These are phyloP conservation scores for Cryptococcus sp. DNA, from an alignment of 1,284 basidiomycete species.

Conservation along the genomic window DNA sequence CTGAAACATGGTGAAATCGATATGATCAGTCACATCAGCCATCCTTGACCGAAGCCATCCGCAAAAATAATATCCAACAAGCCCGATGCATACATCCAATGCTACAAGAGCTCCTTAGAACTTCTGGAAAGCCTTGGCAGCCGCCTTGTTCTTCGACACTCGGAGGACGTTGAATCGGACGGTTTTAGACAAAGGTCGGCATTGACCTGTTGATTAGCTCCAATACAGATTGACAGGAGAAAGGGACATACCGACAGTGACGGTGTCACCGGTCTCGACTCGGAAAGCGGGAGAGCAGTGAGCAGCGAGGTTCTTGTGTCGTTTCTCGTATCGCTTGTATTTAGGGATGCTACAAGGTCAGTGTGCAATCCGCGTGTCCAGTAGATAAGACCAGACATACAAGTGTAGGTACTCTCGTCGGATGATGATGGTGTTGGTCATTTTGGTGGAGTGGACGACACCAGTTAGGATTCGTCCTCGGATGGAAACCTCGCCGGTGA, in stretches of 20 bases:
- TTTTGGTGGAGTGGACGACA: constrained; percentile 93
- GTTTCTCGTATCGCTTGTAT: constrained; percentile 97
- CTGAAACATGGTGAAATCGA: too few relatives aligned
- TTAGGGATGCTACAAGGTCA: constrained; percentile 66
- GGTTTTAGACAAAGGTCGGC: constrained; percentile 98
- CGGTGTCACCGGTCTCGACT: constrained; percentile 83
- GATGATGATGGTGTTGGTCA: constrained; percentile 98
- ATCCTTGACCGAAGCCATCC: too few relatives aligned
- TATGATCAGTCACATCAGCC: too few relatives aligned
- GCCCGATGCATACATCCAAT: not conserved
- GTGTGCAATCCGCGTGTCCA: not conserved
- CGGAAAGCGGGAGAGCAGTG: constrained; percentile 99
- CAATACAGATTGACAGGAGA: not conserved
- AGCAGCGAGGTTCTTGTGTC: constrained; percentile 97
- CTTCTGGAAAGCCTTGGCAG: constrained; percentile 86
- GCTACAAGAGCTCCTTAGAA: constrained; percentile 57
- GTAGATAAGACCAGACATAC: constrained; percentile 15
- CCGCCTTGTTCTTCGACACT: constrained; percentile 80
- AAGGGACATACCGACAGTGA: constrained; percentile 68
- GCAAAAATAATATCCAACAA: too few relatives aligned
- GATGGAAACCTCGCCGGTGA: constrained; percentile 93
- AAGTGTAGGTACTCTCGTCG: constrained; percentile 97
- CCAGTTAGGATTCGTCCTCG: constrained; percentile 98
- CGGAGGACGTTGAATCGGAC: constrained; percentile 97
- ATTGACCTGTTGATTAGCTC: constrained; percentile 61